Percentiles rank a stretch among this genome's conserved stretches.
Evolutionary conservation across 495 filamentous ascomycete species (phyloP).

Genomic region (Xylaria bambusicola): DNA sequence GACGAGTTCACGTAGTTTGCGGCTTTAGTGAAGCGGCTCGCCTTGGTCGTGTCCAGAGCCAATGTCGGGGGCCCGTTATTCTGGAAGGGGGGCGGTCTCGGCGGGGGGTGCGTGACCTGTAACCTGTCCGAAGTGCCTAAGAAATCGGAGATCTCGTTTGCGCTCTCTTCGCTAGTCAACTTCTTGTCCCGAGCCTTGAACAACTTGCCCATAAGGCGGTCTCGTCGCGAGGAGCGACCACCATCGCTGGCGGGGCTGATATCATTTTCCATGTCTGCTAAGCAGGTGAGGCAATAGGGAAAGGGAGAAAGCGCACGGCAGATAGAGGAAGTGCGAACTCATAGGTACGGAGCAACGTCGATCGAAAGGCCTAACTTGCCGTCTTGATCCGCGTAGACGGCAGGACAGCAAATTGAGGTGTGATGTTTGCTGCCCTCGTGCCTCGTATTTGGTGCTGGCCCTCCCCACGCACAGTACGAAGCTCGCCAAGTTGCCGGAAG

Average conservation of each 20-base stretch:
- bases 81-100: slow-evolving; percentile 26
- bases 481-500: too few relatives aligned
- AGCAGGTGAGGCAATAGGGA: background rate
- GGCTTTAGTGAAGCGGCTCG: slow-evolving; percentile 47
- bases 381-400: background rate
- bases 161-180: slow-evolving; percentile 39
- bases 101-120: slow-evolving; percentile 40
- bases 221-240: slow-evolving; percentile 42
- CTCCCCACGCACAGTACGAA: slow-evolving; percentile 2
- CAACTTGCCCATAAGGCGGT: slow-evolving; percentile 52
- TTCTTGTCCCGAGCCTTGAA: slow-evolving; percentile 48
- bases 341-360: slow-evolving; percentile 3
- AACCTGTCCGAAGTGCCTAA: slow-evolving; percentile 46
- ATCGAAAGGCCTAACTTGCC: too few relatives aligned
- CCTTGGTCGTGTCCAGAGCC: slow-evolving; percentile 49
- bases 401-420: background rate
- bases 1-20: slow-evolving; percentile 35
- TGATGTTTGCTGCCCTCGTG: slow-evolving; percentile 6
- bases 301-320: slow-evolving; percentile 1
- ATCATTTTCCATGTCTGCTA: slow-evolving; percentile 45
- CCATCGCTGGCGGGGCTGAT: slow-evolving; percentile 39
- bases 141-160: slow-evolving; percentile 46
- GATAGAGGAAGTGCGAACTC: background rate
- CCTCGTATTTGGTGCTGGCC: background rate
- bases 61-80: slow-evolving; percentile 37